Conservation (phyloP, 2,329 filamentous ascomycete genomes). For the Ophiostoma tasmaniense region DNA sequence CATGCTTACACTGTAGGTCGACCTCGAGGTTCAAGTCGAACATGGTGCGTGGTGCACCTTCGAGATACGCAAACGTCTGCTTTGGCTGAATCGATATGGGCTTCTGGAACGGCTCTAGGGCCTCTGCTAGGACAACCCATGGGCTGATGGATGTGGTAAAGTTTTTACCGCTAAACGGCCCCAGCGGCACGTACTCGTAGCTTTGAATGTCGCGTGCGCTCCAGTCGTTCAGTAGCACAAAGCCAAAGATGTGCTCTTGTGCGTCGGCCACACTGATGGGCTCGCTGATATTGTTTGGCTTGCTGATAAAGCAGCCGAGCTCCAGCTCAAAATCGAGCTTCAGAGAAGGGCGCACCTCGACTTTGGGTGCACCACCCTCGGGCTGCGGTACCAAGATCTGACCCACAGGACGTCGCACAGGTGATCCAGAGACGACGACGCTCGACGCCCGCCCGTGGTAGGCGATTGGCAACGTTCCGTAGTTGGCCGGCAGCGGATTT, state of each 20-base stretch:
- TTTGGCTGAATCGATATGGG: conserved; percentile 28
- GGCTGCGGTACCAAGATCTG: conserved; percentile 48
- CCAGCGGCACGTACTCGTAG: conserved; percentile 77
- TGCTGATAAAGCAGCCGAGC: conserved; percentile 65
- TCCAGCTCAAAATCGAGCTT: conserved; percentile 75
- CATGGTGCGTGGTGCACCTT: conserved; percentile 44
- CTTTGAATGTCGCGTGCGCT: conserved; percentile 73
- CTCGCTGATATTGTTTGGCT: conserved; percentile 54
- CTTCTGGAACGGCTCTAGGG: conserved; percentile 51
- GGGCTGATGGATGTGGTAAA: conserved; percentile 70
- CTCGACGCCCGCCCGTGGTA: conserved; percentile 75
- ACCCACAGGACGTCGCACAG: conserved; percentile 63
- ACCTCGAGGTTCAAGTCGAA: conserved; percentile 24
- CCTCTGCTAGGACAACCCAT: conserved; percentile 71
- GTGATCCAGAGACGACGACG: conserved; percentile 65
- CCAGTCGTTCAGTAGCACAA: conserved; percentile 83
- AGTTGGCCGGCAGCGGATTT: conserved; percentile 72
- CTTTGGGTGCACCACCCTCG: not conserved
- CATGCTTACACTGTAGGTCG: not conserved
- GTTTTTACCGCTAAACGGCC: conserved; percentile 78
- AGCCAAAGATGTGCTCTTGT: conserved; percentile 64
- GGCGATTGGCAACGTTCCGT: conserved; percentile 70
- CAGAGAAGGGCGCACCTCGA: conserved; percentile 22
- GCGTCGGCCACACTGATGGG: conserved; percentile 56
- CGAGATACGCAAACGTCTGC: conserved; percentile 39